Evolutionary conservation across 1,139 yeast genomes (phyloP), one percentile per base, ranked within the genome.

Genomic region (Ashbya aceris): DNA sequence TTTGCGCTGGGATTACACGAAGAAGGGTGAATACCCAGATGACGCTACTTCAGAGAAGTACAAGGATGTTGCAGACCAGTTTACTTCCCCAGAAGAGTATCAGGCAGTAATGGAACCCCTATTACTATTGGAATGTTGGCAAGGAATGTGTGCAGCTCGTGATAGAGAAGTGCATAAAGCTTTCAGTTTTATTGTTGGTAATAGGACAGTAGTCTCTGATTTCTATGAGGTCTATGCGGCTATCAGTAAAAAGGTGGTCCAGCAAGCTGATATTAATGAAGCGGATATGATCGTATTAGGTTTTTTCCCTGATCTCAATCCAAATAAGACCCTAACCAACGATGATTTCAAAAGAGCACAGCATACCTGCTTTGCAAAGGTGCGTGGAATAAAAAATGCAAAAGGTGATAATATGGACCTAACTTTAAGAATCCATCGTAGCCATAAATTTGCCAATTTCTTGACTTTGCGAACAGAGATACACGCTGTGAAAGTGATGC

Each of bases 111-210:
- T 85, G 56, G 86, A 80, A 51, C 97, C 98, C 0, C 67, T 93
- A 38, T 66, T 93, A 38, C 67, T 89, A 64, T 66, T 89, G 37
- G 98, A 93, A 66, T 84, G 95, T 49, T 93, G 97, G 97, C 95
- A 89, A 56, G 84, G 87, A 0, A 75, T 93, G 30, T 81, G 78
- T 49, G 72, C 85, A 3, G 77, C 91, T 1, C 79, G 83, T 51
- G 76, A 75, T 41, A 76, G 85, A 17, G 71, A 73, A 1, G 76
- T 74, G 27, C 79, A 77, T 46, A 63, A 57, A 7, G 89, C 95
- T 0, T 82, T 91, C 58, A 74, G 74, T 33, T 56, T 89, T 7
- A 66, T 75, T 6, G 67, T 87, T 32, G 96, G 95, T 9, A 83
- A 86, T 36, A 73, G 96, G 52, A 75, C 86, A 3, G 78, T 85